These are phyloP conservation scores for Baorangia bicolor DNA, from an alignment of 768 basidiomycete genomes.

Conservation along the genomic window DNA sequence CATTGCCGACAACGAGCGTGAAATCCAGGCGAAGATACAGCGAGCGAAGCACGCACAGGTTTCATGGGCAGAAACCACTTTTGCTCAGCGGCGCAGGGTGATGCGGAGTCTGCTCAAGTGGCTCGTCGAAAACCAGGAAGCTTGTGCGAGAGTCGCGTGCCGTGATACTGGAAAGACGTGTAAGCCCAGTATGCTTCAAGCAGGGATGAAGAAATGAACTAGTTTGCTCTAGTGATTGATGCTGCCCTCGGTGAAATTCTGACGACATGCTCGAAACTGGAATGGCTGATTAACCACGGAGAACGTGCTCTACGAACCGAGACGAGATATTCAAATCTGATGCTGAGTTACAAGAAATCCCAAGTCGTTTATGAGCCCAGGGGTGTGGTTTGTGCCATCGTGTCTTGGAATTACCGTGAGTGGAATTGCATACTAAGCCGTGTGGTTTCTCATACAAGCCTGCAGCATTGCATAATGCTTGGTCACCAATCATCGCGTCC, in stretches of 20 bases:
- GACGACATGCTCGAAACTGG: conserved; percentile 92
- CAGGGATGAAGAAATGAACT: not conserved
- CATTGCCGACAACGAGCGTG: conserved; percentile 68
- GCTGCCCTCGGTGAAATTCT: conserved; percentile 93
- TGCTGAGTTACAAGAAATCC: conserved; percentile 75
- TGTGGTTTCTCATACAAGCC: not conserved
- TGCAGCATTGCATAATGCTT: conserved; percentile 86
- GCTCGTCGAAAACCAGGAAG: conserved; percentile 88
- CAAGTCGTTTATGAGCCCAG: conserved; percentile 86
- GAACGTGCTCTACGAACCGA: conserved; percentile 76
- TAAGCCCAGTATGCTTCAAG: conserved; percentile 38
- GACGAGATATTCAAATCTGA: conserved; percentile 60
- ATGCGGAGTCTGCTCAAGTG: conserved; percentile 87
- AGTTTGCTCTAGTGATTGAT: conserved; percentile 67
- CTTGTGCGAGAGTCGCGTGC: conserved; percentile 83
- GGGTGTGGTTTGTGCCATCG: conserved; percentile 89
- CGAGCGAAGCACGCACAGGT: conserved; percentile 65
- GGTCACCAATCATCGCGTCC: conserved; percentile 90
- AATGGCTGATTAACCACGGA: conserved; percentile 87
- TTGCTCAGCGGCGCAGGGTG: conserved; percentile 77
- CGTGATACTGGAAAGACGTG: conserved; percentile 95
- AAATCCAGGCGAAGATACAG: conserved; percentile 73
- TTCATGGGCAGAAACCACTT: conserved; percentile 73
- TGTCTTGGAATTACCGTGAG: conserved; percentile 94
- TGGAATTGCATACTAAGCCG: not conserved